Percentiles rank a stretch among this genome's conserved stretches.
Conservation (phyloP, 345 rosid species). For the Corymbia maculata region DNA sequence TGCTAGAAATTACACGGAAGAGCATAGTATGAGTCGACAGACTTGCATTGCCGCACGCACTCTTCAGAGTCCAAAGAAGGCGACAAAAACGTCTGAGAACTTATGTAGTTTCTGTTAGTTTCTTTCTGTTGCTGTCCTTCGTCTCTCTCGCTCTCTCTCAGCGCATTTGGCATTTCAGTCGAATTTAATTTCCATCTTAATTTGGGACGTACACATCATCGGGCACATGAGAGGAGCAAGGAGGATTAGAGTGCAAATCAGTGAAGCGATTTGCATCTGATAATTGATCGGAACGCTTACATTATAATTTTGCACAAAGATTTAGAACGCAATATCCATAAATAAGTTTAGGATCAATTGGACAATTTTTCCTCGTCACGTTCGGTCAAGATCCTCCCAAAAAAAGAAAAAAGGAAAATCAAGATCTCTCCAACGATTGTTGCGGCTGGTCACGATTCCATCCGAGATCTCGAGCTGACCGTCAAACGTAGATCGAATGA, state of each 20-base stretch:
- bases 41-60: neutral
- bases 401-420: neutral
- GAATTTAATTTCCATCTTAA: neutral
- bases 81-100: neutral
- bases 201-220: neutral
- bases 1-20: neutral
- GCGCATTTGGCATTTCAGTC: neutral
- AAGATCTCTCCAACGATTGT: neutral
- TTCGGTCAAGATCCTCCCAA: neutral
- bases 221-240: neutral
- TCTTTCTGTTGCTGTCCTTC: neutral
- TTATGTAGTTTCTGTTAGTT: neutral
- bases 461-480: neutral
- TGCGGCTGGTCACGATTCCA: neutral
- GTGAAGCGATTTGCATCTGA: neutral
- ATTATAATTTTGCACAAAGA: neutral
- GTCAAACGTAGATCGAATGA: no score
- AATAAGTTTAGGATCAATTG: neutral
- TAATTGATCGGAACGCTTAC: neutral
- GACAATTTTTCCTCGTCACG: neutral
- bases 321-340: neutral
- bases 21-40: neutral
- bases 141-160: neutral
- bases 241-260: neutral
- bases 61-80: neutral